These are phyloP conservation scores for Pelagomonas calceolata DNA, from an alignment of 108 stramenopile species.

Conservation along the genomic window DNA sequence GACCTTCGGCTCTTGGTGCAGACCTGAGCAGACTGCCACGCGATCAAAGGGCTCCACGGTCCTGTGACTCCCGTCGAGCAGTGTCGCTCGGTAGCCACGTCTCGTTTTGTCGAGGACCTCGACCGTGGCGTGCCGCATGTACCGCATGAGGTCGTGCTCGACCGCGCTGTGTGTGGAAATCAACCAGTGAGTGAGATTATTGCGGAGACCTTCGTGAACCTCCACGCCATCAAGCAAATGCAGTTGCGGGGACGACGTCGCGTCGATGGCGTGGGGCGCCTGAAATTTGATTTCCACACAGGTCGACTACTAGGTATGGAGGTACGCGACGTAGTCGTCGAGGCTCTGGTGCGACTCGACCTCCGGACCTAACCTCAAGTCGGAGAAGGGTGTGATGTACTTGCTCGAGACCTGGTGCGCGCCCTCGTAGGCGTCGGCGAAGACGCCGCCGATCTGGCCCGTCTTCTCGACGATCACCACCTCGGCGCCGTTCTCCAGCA, in stretches of 20 bases:
- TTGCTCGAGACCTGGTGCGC: slow-evolving; percentile 1
- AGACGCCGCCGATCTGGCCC: not conserved
- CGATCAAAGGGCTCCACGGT: not conserved
- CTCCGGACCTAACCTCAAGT: not conserved
- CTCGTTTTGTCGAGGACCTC: not conserved
- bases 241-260: no score
- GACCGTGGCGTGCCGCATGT: not conserved
- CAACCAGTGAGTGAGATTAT: no score
- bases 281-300: no score
- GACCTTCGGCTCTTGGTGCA: not conserved
- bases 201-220: no score
- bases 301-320: no score
- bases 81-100: not conserved
- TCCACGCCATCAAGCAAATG: no score
- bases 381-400: not conserved
- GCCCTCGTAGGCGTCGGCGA: not conserved
- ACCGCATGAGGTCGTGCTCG: not conserved
- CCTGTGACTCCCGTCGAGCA: no score
- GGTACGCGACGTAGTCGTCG: not conserved
- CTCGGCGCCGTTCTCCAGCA: slow-evolving; percentile 1
- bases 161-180: no score
- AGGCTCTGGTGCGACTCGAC: not conserved
- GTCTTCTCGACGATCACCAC: not conserved
- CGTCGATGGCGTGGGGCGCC: no score
- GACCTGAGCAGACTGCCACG: slow-evolving; percentile 7